A percentile compares a stretch with the other conserved stretches of the same genome.
Conservation (phyloP, 257 asterid species). For the Rubia yunnanensis region DNA sequence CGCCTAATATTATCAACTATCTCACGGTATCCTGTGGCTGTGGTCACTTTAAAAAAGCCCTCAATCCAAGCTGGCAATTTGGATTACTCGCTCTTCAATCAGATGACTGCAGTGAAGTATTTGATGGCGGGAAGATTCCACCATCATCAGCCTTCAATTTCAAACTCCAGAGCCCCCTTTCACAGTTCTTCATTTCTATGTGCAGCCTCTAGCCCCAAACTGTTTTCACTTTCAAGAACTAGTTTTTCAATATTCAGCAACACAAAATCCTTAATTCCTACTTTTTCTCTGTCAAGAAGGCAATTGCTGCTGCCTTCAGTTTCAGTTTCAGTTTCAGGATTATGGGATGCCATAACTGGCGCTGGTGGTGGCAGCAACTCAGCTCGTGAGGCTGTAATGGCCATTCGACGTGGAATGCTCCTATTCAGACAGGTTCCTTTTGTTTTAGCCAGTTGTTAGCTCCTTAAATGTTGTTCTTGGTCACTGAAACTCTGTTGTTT, state of each 20-base stretch:
- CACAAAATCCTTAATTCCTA: constrained; percentile 14
- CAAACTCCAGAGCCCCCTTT: background rate
- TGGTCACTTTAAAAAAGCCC: background rate
- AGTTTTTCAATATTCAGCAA: background rate
- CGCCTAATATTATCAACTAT: background rate
- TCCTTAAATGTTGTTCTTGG: background rate
- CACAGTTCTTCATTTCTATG: background rate
- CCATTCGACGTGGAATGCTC: constrained; percentile 76
- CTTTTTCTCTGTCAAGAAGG: constrained; percentile 36
- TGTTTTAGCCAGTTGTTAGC: background rate
- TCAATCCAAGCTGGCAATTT: background rate
- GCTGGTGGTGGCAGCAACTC: constrained; percentile 45
- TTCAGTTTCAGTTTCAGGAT: constrained; percentile 42
- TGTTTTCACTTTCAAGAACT: constrained; percentile 1
- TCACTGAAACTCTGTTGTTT: background rate
- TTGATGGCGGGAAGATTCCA: constrained; percentile 38
- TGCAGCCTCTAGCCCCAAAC: background rate
- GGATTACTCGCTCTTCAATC: background rate
- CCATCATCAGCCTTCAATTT: constrained; percentile 12
- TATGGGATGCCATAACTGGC: constrained; percentile 75
- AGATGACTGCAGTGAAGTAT: background rate
- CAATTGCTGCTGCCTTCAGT: constrained; percentile 40
- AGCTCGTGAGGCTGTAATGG: constrained; percentile 57
- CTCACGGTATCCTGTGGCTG: background rate
- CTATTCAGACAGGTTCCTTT: constrained; percentile 70